Conservation (phyloP, 1,284 basidiomycete genomes). For the Pyrrhoderma noxium region DNA sequence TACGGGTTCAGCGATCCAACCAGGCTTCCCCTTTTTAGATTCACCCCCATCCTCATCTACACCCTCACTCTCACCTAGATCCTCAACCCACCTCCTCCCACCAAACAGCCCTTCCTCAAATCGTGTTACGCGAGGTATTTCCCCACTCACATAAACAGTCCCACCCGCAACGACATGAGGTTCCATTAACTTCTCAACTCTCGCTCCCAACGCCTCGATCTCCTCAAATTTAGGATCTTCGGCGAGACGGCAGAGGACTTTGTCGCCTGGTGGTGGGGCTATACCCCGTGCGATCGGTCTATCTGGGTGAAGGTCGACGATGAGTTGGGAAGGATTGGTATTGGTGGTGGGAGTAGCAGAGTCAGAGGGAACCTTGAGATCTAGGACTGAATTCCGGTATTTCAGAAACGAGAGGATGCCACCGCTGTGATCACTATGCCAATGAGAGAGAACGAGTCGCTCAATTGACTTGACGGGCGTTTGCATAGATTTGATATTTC, state of each 20-base stretch:
- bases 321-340: conserved; percentile 27
- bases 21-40: conserved; percentile 29
- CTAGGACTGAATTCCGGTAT: conserved; percentile 27
- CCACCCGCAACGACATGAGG: conserved; percentile 56
- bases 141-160: conserved; percentile 69
- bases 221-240: conserved; percentile 65
- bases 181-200: conserved; percentile 46
- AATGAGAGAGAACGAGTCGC: conserved; percentile 69
- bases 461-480: conserved; percentile 48
- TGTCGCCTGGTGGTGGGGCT: conserved; percentile 49
- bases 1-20: conserved; percentile 61
- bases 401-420: conserved; percentile 57
- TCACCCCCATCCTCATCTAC: no score
- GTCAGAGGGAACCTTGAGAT: conserved; percentile 4
- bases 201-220: conserved; percentile 49
- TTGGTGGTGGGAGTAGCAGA: not conserved
- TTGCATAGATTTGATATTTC: conserved; percentile 60
- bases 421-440: conserved; percentile 80
- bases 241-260: conserved; percentile 53
- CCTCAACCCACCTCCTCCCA: conserved; percentile 54
- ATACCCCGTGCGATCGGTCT: conserved; percentile 70
- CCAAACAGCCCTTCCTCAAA: conserved; percentile 66
- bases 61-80: no score
- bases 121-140: conserved; percentile 62
- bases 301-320: conserved; percentile 69